Percentiles rank a stretch among this genome's conserved stretches.
Evolutionary conservation across 805 yeast genomes (phyloP).

Genomic region (Brettanomyces sp.): DNA sequence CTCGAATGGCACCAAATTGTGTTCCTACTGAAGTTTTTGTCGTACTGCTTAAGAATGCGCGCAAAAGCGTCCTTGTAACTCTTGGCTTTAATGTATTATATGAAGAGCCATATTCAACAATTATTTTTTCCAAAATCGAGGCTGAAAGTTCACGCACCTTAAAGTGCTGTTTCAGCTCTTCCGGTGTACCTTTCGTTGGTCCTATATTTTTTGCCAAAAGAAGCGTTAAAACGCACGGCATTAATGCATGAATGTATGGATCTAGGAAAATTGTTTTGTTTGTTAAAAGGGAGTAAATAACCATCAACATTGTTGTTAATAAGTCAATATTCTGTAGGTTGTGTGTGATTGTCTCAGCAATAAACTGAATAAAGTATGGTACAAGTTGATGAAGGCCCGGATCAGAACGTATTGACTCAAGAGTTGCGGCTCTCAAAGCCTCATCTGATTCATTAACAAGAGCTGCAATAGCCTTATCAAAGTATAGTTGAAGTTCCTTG

Average conservation of each 20-base stretch:
- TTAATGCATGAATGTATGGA: constrained; percentile 90
- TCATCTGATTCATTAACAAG: constrained; percentile 51
- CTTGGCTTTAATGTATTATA: constrained; percentile 88
- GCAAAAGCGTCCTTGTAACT: constrained; percentile 82
- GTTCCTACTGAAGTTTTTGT: constrained; percentile 79
- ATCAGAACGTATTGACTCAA: constrained; percentile 76
- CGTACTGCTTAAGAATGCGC: constrained; percentile 70
- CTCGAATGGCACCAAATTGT: constrained; percentile 84
- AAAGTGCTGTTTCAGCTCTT: constrained; percentile 25
- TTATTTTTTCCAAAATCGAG: constrained; percentile 68
- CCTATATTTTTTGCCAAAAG: constrained; percentile 88
- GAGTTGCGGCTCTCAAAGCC: constrained; percentile 64
- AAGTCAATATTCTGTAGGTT: constrained; percentile 65
- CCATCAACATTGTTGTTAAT: constrained; percentile 79
- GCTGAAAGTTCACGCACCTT: constrained; percentile 87
- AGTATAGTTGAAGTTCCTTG: constrained; percentile 86
- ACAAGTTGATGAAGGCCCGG: constrained; percentile 95
- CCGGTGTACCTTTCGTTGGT: constrained; percentile 12
- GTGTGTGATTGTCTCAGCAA: constrained; percentile 89
- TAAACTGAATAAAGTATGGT: constrained; percentile 92
- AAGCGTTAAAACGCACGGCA: constrained; percentile 92
- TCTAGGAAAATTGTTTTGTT: constrained; percentile 83
- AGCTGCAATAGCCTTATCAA: constrained; percentile 81
- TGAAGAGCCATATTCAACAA: constrained; percentile 69
- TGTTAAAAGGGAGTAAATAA: constrained; percentile 72